A percentile compares a stretch with the other conserved stretches of the same genome.
Conservation (phyloP, 306 rosid species). For the Alnus glutinosa region DNA sequence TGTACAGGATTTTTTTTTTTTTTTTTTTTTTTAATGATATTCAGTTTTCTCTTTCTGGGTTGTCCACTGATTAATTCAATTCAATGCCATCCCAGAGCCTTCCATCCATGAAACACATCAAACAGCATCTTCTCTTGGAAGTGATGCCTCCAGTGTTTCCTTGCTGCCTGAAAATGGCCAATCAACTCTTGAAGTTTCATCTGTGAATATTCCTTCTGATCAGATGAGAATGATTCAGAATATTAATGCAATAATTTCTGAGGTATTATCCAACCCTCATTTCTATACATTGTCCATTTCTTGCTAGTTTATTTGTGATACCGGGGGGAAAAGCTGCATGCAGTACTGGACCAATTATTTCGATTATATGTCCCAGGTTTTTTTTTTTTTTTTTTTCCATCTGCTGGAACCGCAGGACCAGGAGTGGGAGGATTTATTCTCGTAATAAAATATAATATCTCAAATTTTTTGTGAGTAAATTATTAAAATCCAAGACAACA, state of each 20-base stretch:
- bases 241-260: conserved; percentile 75
- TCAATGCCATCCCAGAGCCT: conserved; percentile 33
- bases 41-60: conserved; percentile 13
- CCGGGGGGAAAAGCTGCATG: no score
- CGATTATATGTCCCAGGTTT: no score
- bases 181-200: conserved; percentile 51
- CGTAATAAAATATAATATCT: no score
- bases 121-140: conserved; percentile 34
- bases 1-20: not conserved
- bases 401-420: no score
- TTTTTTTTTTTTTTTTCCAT: no score
- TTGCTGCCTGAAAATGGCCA: conserved; percentile 39
- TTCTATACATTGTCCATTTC: conserved; percentile 10
- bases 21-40: not conserved
- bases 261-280: conserved; percentile 56
- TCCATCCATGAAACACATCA: conserved; percentile 43
- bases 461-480: no score
- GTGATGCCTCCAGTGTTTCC: conserved; percentile 39
- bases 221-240: conserved; percentile 77
- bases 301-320: conserved; percentile 1
- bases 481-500: no score
- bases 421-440: no score
- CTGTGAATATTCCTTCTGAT: conserved; percentile 67
- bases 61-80: conserved; percentile 27
- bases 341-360: no score